phyloP scores from a whole-genome alignment of 306 rosid genomes.

The Biancaea sappan region DNA sequence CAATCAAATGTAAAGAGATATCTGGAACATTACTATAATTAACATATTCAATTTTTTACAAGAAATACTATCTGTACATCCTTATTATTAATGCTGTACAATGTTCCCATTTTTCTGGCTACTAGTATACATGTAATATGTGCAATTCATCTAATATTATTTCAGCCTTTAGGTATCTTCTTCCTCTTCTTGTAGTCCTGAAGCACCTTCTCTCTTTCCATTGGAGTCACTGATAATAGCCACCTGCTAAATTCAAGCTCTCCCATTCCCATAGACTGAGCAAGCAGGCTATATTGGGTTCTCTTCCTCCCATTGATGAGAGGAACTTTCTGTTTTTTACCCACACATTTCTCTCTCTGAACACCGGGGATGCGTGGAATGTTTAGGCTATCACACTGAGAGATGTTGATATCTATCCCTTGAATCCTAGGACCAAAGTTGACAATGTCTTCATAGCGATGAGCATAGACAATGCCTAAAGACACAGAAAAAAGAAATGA shows the following conservation, averaged over 20 bases:
- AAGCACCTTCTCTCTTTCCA: constrained; percentile 67
- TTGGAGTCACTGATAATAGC: constrained; percentile 71
- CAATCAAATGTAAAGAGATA: not conserved
- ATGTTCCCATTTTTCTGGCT: constrained; percentile 2
- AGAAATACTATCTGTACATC: constrained; percentile 25
- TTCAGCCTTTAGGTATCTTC: constrained; percentile 47
- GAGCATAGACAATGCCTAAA: constrained; percentile 78
- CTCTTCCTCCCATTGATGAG: constrained; percentile 56
- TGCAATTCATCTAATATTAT: not conserved
- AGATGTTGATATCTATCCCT: constrained; percentile 33
- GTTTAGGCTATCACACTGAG: constrained; percentile 35
- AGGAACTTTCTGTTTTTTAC: constrained; percentile 37
- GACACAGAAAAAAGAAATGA: not conserved
- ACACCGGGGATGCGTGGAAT: constrained; percentile 33
- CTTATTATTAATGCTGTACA: constrained; percentile 16
- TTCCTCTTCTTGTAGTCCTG: constrained; percentile 64
- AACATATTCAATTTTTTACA: not conserved
- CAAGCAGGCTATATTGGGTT: constrained; percentile 61
- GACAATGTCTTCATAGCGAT: constrained; percentile 83
- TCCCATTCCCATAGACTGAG: constrained; percentile 61
- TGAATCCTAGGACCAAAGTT: constrained; percentile 54
- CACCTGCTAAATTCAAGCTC: constrained; percentile 84
- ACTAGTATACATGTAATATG: not conserved
- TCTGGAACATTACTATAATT: not conserved
- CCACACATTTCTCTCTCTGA: constrained; percentile 35